phyloP scores from a whole-genome alignment of 2,329 filamentous ascomycete species.

The Beauveria brongniartii region DNA sequence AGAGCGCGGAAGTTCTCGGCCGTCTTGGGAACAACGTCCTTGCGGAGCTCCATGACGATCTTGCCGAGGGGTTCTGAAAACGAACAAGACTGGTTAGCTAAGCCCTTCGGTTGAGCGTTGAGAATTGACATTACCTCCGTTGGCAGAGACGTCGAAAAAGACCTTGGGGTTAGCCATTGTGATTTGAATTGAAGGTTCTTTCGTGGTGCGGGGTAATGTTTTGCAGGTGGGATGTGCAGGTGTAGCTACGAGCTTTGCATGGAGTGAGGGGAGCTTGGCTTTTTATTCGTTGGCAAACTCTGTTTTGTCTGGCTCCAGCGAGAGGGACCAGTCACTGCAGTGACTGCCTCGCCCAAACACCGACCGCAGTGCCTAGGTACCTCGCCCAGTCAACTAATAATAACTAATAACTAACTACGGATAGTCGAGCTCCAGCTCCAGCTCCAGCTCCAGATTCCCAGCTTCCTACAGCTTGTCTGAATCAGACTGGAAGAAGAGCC shows the following conservation, averaged over 20 bases:
- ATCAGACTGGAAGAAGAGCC: not conserved
- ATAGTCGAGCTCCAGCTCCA: too few relatives aligned
- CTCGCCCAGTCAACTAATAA: too few relatives aligned
- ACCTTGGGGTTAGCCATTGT: slow-evolving; percentile 13
- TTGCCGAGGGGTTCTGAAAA: slow-evolving; percentile 10
- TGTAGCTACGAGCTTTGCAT: not conserved
- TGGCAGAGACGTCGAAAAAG: slow-evolving; percentile 14
- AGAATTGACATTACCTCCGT: slow-evolving; percentile 6
- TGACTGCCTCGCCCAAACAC: too few relatives aligned
- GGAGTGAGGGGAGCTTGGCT: not conserved
- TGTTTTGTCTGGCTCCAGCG: slow-evolving; percentile 1
- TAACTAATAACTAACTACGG: too few relatives aligned
- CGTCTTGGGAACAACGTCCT: slow-evolving; percentile 11
- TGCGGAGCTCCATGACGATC: slow-evolving; percentile 10
- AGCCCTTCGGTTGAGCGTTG: not conserved
- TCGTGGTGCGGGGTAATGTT: not conserved
- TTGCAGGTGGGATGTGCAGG: not conserved
- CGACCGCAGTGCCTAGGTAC: too few relatives aligned
- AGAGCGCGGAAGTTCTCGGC: slow-evolving; percentile 14
- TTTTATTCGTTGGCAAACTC: slow-evolving; percentile 1
- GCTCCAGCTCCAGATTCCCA: too few relatives aligned
- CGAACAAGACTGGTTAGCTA: not conserved
- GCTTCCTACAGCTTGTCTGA: too few relatives aligned
- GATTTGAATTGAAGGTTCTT: not conserved
- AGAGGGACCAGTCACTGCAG: not conserved